Conservation (phyloP, 306 rosid species). For the Begonia fuchsioides region DNA sequence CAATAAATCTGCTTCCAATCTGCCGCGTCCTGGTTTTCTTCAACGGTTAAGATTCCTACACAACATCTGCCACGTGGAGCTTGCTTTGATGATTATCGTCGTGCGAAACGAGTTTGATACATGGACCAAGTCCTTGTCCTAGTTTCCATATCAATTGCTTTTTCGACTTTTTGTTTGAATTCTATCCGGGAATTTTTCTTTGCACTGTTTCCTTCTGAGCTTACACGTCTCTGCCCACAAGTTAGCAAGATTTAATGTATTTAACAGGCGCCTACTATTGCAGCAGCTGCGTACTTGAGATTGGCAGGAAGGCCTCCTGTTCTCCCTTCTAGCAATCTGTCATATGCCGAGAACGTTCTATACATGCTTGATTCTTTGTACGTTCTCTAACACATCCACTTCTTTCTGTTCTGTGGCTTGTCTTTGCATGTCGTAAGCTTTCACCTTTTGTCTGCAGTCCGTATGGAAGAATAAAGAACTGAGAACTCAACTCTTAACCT, state of each 20-base stretch:
- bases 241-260: too few species aligned
- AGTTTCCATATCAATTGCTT: background rate
- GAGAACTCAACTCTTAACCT: too few species aligned
- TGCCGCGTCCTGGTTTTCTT: background rate
- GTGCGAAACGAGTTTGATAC: background rate
- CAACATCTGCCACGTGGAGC: background rate
- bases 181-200: too few species aligned
- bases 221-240: too few species aligned
- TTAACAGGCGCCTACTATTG: constrained; percentile 72
- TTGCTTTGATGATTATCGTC: too few species aligned
- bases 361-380: constrained; percentile 95
- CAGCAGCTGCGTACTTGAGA: constrained; percentile 74
- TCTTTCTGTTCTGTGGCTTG: background rate
- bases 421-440: background rate
- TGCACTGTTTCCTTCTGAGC: too few species aligned
- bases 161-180: too few species aligned
- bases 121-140: background rate
- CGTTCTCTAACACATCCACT: constrained; percentile 8
- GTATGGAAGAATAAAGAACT: too few species aligned
- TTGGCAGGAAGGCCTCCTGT: constrained; percentile 81
- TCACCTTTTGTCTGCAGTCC: too few species aligned
- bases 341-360: constrained; percentile 70
- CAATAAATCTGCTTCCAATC: background rate
- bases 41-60: background rate
- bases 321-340: constrained; percentile 69